These are phyloP conservation scores for Capsella bursapastoris DNA, from an alignment of 345 rosid species.

Conservation along the genomic window DNA sequence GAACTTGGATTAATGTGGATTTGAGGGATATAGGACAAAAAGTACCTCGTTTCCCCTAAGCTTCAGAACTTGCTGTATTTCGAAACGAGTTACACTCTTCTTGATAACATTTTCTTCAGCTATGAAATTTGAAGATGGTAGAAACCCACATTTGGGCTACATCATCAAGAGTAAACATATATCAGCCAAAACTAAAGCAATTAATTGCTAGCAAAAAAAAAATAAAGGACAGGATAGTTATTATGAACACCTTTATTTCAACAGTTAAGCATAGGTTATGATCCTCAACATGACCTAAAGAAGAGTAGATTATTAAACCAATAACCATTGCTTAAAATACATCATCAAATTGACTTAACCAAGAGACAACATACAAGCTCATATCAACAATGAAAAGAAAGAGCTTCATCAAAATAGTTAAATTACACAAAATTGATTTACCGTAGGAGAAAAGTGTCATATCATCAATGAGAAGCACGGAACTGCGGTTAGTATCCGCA, in stretches of 20 bases:
- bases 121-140: slow-evolving; percentile 70
- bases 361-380: slow-evolving; percentile 5
- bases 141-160: slow-evolving; percentile 98
- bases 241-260: slow-evolving; percentile 69
- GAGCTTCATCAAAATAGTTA: neutral
- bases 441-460: slow-evolving; percentile 67
- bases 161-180: slow-evolving; percentile 49
- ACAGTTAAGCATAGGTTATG: slow-evolving; percentile 56
- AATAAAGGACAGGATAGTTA: neutral
- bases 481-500: slow-evolving; percentile 55
- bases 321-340: slow-evolving; percentile 2
- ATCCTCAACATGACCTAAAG: slow-evolving; percentile 57
- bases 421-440: slow-evolving; percentile 12
- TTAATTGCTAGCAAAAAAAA: neutral
- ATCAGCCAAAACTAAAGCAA: slow-evolving; percentile 1
- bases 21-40: neutral
- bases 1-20: neutral
- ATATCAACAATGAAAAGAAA: neutral
- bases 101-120: slow-evolving; percentile 66
- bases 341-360: neutral
- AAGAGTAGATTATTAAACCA: slow-evolving; percentile 12
- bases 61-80: slow-evolving; percentile 86
- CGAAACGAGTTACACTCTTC: slow-evolving; percentile 61
- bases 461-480: slow-evolving; percentile 75
- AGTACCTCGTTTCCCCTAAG: slow-evolving; percentile 62